phyloP scores from a whole-genome alignment of 148 eudicot species.

The Talinum fruticosum region DNA sequence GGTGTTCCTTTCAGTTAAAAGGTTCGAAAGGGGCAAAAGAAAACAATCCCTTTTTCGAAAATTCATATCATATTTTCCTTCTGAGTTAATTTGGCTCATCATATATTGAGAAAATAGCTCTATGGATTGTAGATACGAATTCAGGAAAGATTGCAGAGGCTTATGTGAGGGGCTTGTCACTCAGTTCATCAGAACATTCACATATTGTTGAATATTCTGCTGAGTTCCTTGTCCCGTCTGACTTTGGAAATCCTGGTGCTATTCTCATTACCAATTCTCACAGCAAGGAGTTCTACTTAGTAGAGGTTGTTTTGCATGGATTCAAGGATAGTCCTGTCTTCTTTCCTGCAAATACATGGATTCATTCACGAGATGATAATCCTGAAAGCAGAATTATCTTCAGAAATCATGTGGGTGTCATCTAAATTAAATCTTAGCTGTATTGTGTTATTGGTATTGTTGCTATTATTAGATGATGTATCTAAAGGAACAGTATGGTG shows the following conservation, averaged over 20 bases:
- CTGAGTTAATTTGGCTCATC: not conserved
- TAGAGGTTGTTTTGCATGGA: conserved; percentile 65
- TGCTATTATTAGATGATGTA: not conserved
- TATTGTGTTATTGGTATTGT: not conserved
- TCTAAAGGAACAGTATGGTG: conserved; percentile 8
- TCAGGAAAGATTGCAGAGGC: conserved; percentile 67
- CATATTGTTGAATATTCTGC: conserved; percentile 55
- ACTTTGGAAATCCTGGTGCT: conserved; percentile 88
- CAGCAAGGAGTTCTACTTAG: conserved; percentile 65
- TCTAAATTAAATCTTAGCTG: not conserved
- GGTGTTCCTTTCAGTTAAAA: not conserved
- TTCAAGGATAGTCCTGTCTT: conserved; percentile 47
- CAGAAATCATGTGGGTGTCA: conserved; percentile 54
- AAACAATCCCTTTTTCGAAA: not conserved
- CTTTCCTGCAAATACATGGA: conserved; percentile 87
- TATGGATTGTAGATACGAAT: conserved; percentile 49
- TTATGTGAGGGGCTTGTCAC: conserved; percentile 59
- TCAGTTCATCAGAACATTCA: conserved; percentile 45
- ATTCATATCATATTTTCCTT: not conserved
- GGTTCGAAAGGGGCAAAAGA: not conserved
- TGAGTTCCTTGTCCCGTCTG: conserved; percentile 51
- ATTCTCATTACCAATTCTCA: conserved; percentile 66
- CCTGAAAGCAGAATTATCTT: conserved; percentile 86
- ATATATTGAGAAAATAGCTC: not conserved
- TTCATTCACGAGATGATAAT: conserved; percentile 65